Conservation (phyloP, 495 filamentous ascomycete species). For the Podospora sp. region DNA sequence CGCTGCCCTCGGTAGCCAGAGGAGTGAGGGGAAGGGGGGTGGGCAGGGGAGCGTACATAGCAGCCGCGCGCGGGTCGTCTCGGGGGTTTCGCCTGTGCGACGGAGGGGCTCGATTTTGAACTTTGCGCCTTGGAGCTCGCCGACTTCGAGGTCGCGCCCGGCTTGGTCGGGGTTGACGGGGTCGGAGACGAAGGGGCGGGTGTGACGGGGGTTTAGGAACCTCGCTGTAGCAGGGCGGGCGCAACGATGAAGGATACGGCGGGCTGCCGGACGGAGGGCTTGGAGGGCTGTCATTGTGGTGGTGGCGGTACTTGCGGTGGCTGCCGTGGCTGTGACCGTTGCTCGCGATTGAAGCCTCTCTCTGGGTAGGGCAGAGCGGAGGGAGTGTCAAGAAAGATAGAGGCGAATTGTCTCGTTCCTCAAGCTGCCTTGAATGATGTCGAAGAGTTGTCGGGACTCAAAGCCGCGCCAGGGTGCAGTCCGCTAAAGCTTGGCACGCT, state of each 20-base stretch:
- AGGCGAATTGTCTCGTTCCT: background rate
- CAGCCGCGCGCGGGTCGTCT: conserved; percentile 84
- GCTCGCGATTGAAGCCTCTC: background rate
- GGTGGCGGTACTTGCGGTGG: background rate
- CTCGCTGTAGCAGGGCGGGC: background rate
- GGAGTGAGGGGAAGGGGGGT: background rate
- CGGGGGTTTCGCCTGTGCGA: conserved; percentile 74
- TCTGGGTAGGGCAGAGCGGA: no score
- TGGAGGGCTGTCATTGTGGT: conserved; percentile 7
- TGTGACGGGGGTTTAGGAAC: conserved; percentile 5
- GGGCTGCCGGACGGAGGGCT: conserved; percentile 15
- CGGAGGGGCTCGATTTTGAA: conserved; percentile 90
- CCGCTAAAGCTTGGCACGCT: conserved; percentile 1
- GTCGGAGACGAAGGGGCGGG: conserved; percentile 23
- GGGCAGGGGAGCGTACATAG: conserved; percentile 63
- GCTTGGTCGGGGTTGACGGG: background rate
- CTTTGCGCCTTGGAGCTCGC: conserved; percentile 84
- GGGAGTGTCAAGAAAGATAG: background rate
- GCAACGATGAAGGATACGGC: conserved; percentile 15
- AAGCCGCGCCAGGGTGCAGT: background rate
- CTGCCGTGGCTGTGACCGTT: background rate
- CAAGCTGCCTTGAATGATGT: conserved; percentile 3
- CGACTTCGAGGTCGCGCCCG: conserved; percentile 72
- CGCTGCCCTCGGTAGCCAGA: background rate
- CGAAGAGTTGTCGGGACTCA: conserved; percentile 9